phyloP scores from a whole-genome alignment of 192 early-diverging fungal species.

The Diversispora epigaea region DNA sequence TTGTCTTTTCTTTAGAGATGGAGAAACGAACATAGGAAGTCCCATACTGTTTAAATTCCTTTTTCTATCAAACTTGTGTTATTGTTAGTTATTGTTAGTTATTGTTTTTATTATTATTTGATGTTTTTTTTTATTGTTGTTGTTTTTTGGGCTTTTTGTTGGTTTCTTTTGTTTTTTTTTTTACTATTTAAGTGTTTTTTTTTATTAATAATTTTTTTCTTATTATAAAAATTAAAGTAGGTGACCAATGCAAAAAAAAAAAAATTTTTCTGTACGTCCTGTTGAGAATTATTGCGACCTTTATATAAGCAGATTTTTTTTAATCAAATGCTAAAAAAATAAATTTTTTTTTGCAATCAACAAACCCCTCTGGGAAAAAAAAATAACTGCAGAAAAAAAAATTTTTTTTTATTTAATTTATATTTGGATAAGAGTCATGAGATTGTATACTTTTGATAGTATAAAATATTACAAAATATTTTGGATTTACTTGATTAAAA shows the following conservation, averaged over 20 bases:
- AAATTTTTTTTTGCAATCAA: neutral
- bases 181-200: no score
- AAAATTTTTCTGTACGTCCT: neutral
- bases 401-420: neutral
- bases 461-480: no score
- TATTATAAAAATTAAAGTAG: neutral
- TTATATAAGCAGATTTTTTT: conserved; percentile 1
- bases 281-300: neutral
- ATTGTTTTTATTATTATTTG: neutral
- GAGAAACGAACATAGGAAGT: conserved; percentile 31
- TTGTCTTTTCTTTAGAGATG: conserved; percentile 24
- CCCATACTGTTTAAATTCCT: conserved; percentile 13
- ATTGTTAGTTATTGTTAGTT: neutral
- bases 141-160: no score
- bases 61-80: neutral
- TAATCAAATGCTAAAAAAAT: neutral
- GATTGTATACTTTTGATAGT: neutral
- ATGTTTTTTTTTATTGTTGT: neutral
- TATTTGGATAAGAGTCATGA: conserved; percentile 1
- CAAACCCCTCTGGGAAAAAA: conserved; percentile 1
- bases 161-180: no score
- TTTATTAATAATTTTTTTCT: no score
- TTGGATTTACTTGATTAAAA: neutral
- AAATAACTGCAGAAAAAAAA: conserved; percentile 3
- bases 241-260: conserved; percentile 1